Base-by-base conservation (phyloP, 2,329 filamentous ascomycete species). In the Leptographium galeiforme region DNA sequence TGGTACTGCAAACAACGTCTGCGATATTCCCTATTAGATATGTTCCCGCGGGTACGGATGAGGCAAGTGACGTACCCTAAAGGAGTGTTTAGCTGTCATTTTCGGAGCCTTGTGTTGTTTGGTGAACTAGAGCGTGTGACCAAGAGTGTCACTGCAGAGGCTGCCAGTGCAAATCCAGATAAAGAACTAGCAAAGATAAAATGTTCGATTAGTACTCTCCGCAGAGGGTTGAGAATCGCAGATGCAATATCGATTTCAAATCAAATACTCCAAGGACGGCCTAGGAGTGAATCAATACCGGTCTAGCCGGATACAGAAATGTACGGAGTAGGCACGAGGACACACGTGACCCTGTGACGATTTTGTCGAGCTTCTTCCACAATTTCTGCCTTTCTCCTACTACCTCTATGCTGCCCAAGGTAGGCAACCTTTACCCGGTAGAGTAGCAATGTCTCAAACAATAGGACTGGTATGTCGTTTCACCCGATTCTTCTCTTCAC, bases 1-100 rank as follows among this genome's bases (percentile, higher is more conserved):
- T 53, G 89, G 90, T 61, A 97, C 93, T 58, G 91, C 89, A 69
- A 97, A 97, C 59, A 91, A 85, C 57, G 91, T 95, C 85, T 97
- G 62, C 63, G 2, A 13, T 6, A 13, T n/a, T n/a, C 8, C 16
- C 6, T 45, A 45, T 45, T 45, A 45, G 43, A 16, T 16, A 11
- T 6, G 8, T 45, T 32, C 43, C 16, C 30, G 30, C 25, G 14
- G 25, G 25, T 6, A 32, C 2, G 7, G 14, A 45, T 10, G 6
- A 25, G 33, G 34, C 33, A 12, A 25, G 34, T 5, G 4, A 25
- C 25, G 30, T 10, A 50, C 48, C 16, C 30, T 25, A 13, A 50
- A 50, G 30, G 48, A 30, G 33, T 50, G 48, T 11, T 18, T 50
- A 16, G 41, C 25, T 6, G 48, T 43, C 48, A 50, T 50, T 13